Conservation (phyloP, 2,329 filamentous ascomycete genomes). For the Sporothrix phasma region DNA sequence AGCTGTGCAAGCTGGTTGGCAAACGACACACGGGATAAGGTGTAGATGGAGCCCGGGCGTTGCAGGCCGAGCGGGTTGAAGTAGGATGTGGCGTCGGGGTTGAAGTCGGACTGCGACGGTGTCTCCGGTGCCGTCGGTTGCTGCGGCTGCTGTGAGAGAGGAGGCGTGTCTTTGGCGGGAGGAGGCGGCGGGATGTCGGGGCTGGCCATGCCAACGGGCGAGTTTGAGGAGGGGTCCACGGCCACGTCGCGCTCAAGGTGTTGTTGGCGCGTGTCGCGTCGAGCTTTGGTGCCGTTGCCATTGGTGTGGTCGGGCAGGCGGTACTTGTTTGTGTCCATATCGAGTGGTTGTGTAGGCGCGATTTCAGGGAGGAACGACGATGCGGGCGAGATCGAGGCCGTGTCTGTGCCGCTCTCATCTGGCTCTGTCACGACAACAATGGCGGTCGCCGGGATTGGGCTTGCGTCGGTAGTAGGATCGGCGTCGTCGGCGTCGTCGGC, state of each 20-base stretch:
- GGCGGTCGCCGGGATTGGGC: constrained; percentile 4
- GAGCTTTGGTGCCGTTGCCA: constrained; percentile 56
- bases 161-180: constrained; percentile 44
- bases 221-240: background rate
- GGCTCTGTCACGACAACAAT: constrained; percentile 14
- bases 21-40: constrained; percentile 83
- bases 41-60: constrained; percentile 81
- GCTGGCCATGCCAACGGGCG: background rate
- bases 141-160: constrained; percentile 23
- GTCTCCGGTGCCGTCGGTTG: constrained; percentile 15
- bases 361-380: constrained; percentile 42
- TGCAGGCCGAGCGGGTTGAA: constrained; percentile 57
- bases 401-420: background rate
- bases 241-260: constrained; percentile 42
- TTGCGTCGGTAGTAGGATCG: constrained; percentile 22
- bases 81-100: constrained; percentile 47
- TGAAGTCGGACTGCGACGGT: constrained; percentile 31
- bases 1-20: constrained; percentile 87
- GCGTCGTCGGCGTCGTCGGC: background rate
- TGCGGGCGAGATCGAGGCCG: constrained; percentile 21
- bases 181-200: constrained; percentile 32
- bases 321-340: constrained; percentile 67
- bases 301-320: constrained; percentile 60
- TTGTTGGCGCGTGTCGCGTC: constrained; percentile 46
- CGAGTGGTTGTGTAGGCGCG: constrained; percentile 38